Evolutionary conservation across 805 yeast species (phyloP), one percentile per base, ranked within the genome.

Genomic region (Kluyveromyces starmeri): DNA sequence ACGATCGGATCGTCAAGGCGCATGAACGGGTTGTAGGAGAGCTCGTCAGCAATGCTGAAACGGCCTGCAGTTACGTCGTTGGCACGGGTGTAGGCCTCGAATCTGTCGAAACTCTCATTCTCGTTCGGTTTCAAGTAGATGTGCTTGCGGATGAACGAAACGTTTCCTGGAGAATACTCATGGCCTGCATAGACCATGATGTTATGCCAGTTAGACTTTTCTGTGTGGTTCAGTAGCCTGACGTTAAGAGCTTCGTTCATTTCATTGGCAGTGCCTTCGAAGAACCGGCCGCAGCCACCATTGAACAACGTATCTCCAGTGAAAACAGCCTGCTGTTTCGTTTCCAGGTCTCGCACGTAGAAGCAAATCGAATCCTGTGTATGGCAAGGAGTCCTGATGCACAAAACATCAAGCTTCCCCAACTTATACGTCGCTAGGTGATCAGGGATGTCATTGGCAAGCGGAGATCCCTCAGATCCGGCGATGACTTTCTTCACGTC

Each of bases 321-420:
- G 61, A 92, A 85, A 2, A 92, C 86, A 3, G 81, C 86, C 43
- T 66, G 67, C 45, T 85, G 74, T 21, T 67, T 69, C 1, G 86
- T 73, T n/a, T 55, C 46, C 0, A 40, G 28, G 53, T 89, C 97
- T 30, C 64, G 64, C 0, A 73, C 85, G 47, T 59, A 81, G 59
- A 85, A 92, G 53, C 97, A 89, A 40, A 92, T 83, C 3, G 95
- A 84, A 59, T 92, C 99, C 59, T 82, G 92, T 0, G 99, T 92
- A 58, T 92, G 99, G 54, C 99, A 92, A 4, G 99, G 98, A 0
- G 99, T 92, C 59, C 89, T 89, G 25, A 89, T 65, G 1, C 96
- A 94, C 2, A 78, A 75, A 33, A 88, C 71, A 12, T 73, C 67
- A 33, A 89, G 52, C 41, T 69, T 56, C 5, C 55, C 58, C 34